A percentile compares a stretch with the other conserved stretches of the same genome.
Conservation (phyloP, 805 yeast species). For the Saturnispora dispora region DNA sequence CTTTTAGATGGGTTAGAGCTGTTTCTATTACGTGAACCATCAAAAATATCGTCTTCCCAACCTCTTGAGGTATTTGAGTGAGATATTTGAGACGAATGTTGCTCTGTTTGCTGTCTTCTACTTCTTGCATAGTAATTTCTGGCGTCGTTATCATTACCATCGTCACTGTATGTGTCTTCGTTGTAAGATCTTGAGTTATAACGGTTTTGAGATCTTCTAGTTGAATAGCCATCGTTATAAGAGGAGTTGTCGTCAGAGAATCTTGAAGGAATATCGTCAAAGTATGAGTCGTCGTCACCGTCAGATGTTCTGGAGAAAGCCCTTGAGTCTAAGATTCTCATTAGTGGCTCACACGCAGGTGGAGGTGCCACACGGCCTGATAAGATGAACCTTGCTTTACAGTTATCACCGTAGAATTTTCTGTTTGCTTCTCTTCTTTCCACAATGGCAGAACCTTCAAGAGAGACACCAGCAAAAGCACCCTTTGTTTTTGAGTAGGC, state of each 20-base stretch:
- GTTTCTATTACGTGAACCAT: slow-evolving; percentile 25
- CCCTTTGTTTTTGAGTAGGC: slow-evolving; percentile 95
- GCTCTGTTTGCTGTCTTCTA: not conserved
- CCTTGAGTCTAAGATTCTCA: slow-evolving; percentile 77
- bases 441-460: slow-evolving; percentile 93
- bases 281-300: slow-evolving; percentile 53
- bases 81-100: not conserved
- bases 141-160: slow-evolving; percentile 19
- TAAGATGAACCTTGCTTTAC: slow-evolving; percentile 81
- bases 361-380: slow-evolving; percentile 90
- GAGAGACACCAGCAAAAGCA: slow-evolving; percentile 91
- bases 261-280: slow-evolving; percentile 66
- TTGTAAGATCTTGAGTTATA: slow-evolving; percentile 16
- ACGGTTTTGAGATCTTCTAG: slow-evolving; percentile 5
- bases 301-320: slow-evolving; percentile 53
- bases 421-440: slow-evolving; percentile 97
- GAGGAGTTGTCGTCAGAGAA: slow-evolving; percentile 52
- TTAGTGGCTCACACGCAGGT: slow-evolving; percentile 77
- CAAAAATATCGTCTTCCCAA: slow-evolving; percentile 89
- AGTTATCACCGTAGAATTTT: slow-evolving; percentile 81
- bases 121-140: slow-evolving; percentile 13
- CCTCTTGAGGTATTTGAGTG: slow-evolving; percentile 16
- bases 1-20: slow-evolving; percentile 1
- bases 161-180: slow-evolving; percentile 25
- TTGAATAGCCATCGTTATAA: slow-evolving; percentile 15